Conservation (phyloP, 2,329 filamentous ascomycete genomes). For the Atkinsonella texensis region DNA sequence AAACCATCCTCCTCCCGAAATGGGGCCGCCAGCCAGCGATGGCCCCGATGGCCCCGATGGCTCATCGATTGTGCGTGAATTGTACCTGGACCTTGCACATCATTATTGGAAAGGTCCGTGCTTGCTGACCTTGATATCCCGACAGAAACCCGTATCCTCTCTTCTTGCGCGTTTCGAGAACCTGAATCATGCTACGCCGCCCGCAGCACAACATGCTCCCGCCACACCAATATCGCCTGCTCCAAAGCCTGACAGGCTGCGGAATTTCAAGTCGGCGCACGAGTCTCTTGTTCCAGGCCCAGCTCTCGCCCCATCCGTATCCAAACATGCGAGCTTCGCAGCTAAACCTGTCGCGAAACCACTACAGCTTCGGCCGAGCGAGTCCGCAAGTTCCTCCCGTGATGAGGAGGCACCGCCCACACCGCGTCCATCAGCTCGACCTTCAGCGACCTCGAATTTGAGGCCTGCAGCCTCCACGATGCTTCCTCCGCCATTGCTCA, state of each 20-base stretch:
- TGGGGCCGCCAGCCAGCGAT: conserved; percentile 26
- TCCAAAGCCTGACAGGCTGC: conserved; percentile 31
- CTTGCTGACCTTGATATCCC: background rate
- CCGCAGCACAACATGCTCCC: conserved; percentile 12
- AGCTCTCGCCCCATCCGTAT: background rate
- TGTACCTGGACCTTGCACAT: background rate
- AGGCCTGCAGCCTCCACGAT: conserved; percentile 14
- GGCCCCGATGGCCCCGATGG: conserved; percentile 47
- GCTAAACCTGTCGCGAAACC: conserved; percentile 13
- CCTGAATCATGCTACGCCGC: conserved; percentile 29
- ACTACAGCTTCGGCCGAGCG: conserved; percentile 13
- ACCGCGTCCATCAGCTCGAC: conserved; percentile 13
- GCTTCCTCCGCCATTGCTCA: conserved; percentile 54
- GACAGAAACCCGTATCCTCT: conserved; percentile 69
- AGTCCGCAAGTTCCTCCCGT: conserved; percentile 10
- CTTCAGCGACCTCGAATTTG: conserved; percentile 10
- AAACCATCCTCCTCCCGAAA: conserved; percentile 15
- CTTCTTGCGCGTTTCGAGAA: conserved; percentile 73
- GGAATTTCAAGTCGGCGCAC: conserved; percentile 27
- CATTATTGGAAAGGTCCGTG: background rate
- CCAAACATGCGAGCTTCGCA: conserved; percentile 4
- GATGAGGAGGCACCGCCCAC: conserved; percentile 13
- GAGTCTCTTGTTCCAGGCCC: conserved; percentile 14
- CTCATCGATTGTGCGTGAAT: conserved; percentile 57
- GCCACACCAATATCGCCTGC: conserved; percentile 25